Evolutionary conservation across 1,284 basidiomycete genomes (phyloP).

Genomic region (Somion occarium): DNA sequence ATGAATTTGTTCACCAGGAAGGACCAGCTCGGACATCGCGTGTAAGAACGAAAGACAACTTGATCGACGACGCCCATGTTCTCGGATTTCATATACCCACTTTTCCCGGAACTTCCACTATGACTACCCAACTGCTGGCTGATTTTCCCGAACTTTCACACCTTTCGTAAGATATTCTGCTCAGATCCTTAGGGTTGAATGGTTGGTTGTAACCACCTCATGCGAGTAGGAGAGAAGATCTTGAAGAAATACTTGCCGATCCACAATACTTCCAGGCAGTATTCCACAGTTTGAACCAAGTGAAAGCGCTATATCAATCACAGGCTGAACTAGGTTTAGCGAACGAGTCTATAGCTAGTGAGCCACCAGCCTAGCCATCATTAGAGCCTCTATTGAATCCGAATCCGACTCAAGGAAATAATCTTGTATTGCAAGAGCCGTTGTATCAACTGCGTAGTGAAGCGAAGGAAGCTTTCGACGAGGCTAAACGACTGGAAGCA

Average conservation of each 20-base stretch:
- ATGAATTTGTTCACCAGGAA: conserved; percentile 66
- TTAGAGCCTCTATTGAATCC: neutral
- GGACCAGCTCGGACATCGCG: conserved; percentile 41
- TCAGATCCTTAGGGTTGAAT: conserved; percentile 1
- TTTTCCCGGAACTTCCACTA: conserved; percentile 12
- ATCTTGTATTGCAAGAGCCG: conserved; percentile 68
- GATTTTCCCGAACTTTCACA: conserved; percentile 71
- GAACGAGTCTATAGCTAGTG: conserved; percentile 82
- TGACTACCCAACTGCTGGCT: conserved; percentile 47
- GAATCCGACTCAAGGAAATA: conserved; percentile 48
- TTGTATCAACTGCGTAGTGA: conserved; percentile 72
- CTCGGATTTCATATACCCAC: neutral
- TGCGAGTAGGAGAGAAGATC: conserved; percentile 64
- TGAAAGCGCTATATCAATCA: conserved; percentile 68
- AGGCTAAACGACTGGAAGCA: conserved; percentile 74
- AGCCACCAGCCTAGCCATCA: conserved; percentile 27
- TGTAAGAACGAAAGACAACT: neutral
- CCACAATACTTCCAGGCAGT: conserved; percentile 83
- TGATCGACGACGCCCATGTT: neutral
- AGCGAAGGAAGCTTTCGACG: conserved; percentile 80
- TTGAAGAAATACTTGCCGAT: conserved; percentile 84
- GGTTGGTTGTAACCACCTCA: conserved; percentile 5
- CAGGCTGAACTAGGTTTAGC: conserved; percentile 76
- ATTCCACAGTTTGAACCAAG: conserved; percentile 72
- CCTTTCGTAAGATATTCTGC: conserved; percentile 50